Evolutionary conservation across 2,329 filamentous ascomycete species (phyloP).

Genomic region (Fusarium odoratissimum): DNA sequence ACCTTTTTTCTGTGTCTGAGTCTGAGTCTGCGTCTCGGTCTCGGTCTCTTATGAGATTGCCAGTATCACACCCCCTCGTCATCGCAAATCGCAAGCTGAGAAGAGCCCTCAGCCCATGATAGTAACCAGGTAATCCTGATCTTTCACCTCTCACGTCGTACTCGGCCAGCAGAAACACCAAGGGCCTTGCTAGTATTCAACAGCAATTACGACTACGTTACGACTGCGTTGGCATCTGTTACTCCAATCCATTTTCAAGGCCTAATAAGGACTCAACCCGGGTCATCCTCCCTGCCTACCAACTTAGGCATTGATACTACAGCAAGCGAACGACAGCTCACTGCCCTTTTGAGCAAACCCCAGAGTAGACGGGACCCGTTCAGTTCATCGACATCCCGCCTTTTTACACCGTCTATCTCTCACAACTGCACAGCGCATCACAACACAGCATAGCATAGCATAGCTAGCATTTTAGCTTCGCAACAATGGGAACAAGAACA

Average conservation of each 20-base stretch:
- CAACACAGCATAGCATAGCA: constrained; percentile 17
- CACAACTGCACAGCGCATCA: constrained; percentile 3
- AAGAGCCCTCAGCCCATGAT: constrained; percentile 5
- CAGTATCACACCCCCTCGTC: constrained; percentile 31
- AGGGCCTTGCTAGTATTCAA: constrained; percentile 4
- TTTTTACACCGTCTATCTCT: constrained; percentile 29
- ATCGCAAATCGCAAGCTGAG: constrained; percentile 26
- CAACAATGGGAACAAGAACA: constrained; percentile 42
- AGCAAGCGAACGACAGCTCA: constrained; percentile 25
- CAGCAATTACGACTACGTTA: constrained; percentile 17
- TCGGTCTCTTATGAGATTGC: constrained; percentile 9
- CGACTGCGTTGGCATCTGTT: constrained; percentile 21
- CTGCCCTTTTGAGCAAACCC: constrained; percentile 32
- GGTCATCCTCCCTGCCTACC: constrained; percentile 16
- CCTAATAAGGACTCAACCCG: constrained; percentile 2
- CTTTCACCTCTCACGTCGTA: constrained; percentile 12
- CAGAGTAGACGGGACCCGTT: constrained; percentile 24
- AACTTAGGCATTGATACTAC: constrained; percentile 28
- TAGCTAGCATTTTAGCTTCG: not conserved
- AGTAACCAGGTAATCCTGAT: constrained; percentile 15
- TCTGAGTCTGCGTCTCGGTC: constrained; percentile 1
- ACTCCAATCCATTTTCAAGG: constrained; percentile 13
- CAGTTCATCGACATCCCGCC: constrained; percentile 23
- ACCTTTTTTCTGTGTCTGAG: constrained; percentile 8
- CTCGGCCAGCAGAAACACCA: constrained; percentile 14